Evolutionary conservation across 257 asterid species (phyloP).

Genomic region (Primulina huaijiensis): DNA sequence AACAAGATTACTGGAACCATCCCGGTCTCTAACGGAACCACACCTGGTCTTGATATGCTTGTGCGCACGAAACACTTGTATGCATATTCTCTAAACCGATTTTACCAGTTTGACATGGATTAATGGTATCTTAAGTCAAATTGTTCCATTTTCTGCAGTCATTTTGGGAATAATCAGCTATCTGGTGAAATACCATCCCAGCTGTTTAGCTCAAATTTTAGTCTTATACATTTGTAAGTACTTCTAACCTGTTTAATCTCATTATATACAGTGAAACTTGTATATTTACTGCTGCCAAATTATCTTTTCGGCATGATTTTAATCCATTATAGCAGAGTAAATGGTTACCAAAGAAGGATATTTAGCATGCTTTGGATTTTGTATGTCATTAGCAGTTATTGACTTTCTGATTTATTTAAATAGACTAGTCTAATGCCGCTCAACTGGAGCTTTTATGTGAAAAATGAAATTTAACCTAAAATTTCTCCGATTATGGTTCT

Average conservation of each 20-base stretch:
- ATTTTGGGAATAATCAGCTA: conserved; percentile 71
- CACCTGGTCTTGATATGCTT: conserved; percentile 93
- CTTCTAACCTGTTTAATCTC: conserved; percentile 1
- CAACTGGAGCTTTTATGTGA: too few species aligned
- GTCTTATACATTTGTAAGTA: conserved; percentile 82
- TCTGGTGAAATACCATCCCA: conserved; percentile 68
- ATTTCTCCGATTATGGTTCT: not conserved
- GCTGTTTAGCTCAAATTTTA: conserved; percentile 56
- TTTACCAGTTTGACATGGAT: not conserved
- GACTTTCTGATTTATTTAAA: too few species aligned
- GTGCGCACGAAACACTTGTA: conserved; percentile 71
- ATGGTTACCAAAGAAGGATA: too few species aligned
- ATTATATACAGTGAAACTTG: not conserved
- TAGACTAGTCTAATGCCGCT: not conserved
- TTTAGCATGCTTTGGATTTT: too few species aligned
- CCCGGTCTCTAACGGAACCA: conserved; percentile 67
- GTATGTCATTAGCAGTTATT: too few species aligned
- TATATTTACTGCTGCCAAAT: too few species aligned
- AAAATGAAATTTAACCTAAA: not conserved
- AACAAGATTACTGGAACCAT: conserved; percentile 66
- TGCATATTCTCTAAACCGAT: conserved; percentile 14
- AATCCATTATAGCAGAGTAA: too few species aligned
- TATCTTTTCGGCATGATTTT: not conserved
- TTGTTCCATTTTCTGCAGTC: conserved; percentile 45
- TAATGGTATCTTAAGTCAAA: not conserved